phyloP scores from a whole-genome alignment of 768 basidiomycete species.

The Calocybe indica region DNA sequence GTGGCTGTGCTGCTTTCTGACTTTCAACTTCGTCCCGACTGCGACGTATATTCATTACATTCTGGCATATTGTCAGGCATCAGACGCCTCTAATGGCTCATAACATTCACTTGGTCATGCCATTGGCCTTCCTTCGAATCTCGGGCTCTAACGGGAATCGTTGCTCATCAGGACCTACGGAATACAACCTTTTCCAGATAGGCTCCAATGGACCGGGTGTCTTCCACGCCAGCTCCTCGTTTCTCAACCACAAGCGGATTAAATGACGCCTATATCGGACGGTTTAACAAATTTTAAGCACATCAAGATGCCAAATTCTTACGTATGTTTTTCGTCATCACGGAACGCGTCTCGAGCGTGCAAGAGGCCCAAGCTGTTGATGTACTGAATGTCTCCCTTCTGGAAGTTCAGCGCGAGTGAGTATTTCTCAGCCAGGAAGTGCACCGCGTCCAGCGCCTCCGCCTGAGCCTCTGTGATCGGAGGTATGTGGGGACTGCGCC shows the following conservation, averaged over 20 bases:
- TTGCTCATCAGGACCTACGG: conserved; percentile 25
- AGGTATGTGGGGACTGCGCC: conserved; percentile 31
- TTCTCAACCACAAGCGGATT: conserved; percentile 30
- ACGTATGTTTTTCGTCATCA: conserved; percentile 37
- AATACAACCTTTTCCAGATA: conserved; percentile 29
- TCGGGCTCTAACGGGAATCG: conserved; percentile 31
- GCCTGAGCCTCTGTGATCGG: conserved; percentile 45
- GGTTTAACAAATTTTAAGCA: not conserved
- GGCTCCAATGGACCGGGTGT: conserved; percentile 24
- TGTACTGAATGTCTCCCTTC: conserved; percentile 45
- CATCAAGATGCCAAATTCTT: conserved; percentile 7
- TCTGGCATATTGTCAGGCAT: too few relatives aligned
- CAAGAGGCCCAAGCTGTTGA: conserved; percentile 38
- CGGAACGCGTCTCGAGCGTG: conserved; percentile 39
- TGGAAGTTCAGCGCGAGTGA: conserved; percentile 38
- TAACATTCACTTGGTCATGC: not conserved
- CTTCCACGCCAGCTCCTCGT: conserved; percentile 33
- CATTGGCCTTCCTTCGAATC: conserved; percentile 12
- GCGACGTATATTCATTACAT: too few relatives aligned
- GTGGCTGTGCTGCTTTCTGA: too few relatives aligned
- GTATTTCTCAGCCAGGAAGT: conserved; percentile 38
- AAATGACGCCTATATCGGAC: conserved; percentile 25
- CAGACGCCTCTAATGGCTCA: too few relatives aligned
- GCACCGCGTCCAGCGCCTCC: conserved; percentile 39
- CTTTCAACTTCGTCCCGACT: too few relatives aligned